phyloP scores from a whole-genome alignment of 768 basidiomycete genomes.

The Naganishia kalamii region DNA sequence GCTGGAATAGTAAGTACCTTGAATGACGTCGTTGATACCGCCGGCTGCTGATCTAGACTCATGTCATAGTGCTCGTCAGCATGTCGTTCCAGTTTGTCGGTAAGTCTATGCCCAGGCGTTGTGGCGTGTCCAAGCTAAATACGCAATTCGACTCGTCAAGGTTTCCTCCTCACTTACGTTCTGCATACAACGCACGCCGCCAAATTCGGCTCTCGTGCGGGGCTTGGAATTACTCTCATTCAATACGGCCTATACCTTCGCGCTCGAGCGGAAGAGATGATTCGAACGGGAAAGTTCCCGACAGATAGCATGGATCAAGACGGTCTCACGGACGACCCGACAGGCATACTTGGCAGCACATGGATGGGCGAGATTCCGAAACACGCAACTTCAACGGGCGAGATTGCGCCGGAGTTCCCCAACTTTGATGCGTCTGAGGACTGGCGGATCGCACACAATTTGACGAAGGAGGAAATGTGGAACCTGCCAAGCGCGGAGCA shows the following conservation, averaged over 20 bases:
- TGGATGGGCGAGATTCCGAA: constrained; percentile 12
- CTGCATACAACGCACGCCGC: constrained; percentile 77
- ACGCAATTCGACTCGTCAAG: background rate
- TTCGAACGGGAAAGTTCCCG: constrained; percentile 39
- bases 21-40: background rate
- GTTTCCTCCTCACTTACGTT: constrained; percentile 72
- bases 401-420: constrained; percentile 18
- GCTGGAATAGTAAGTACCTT: constrained; percentile 39
- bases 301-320: constrained; percentile 29
- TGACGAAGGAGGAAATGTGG: constrained; percentile 35
- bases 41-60: constrained; percentile 8
- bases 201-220: constrained; percentile 86
- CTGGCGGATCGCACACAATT: constrained; percentile 38
- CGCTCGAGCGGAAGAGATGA: constrained; percentile 49
- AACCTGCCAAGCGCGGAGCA: constrained; percentile 38
- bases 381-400: constrained; percentile 1
- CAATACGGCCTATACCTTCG: constrained; percentile 80
- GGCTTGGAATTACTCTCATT: constrained; percentile 89
- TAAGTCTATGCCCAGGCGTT: background rate
- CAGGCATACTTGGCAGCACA: constrained; percentile 15
- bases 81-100: constrained; percentile 95
- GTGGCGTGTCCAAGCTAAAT: background rate
- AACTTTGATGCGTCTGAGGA: constrained; percentile 33
- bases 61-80: constrained; percentile 61
- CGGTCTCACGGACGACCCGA: constrained; percentile 22